A percentile compares a stretch with the other conserved stretches of the same genome.
Evolutionary conservation across 2,329 filamentous ascomycete genomes (phyloP).

Genomic region (Sclerotinia spermophila): DNA sequence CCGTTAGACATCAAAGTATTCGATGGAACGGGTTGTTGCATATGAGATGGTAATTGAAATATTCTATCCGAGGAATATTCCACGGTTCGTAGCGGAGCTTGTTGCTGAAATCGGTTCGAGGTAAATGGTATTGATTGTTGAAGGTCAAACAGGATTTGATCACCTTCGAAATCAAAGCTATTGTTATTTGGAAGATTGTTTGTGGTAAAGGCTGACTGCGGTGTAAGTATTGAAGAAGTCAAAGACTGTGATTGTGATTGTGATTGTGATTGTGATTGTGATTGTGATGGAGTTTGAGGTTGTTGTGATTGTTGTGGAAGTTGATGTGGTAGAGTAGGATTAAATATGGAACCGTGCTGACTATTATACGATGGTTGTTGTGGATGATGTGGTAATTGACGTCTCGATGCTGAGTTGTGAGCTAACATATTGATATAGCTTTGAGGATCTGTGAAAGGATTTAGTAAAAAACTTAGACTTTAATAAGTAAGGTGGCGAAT

Average conservation of each 20-base stretch:
- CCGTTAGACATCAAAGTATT: slow-evolving; percentile 34
- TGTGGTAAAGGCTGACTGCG: slow-evolving; percentile 9
- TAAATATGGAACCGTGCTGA: not conserved
- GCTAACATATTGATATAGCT: slow-evolving; percentile 8
- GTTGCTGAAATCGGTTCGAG: not conserved
- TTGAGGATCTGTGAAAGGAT: slow-evolving; percentile 1
- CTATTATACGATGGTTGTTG: not conserved
- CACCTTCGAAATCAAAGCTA: slow-evolving; percentile 27
- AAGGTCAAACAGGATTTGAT: slow-evolving; percentile 32
- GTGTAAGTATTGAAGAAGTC: not conserved
- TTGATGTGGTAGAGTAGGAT: not conserved
- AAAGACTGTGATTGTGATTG: not conserved
- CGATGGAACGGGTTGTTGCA: slow-evolving; percentile 33
- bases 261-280: not conserved
- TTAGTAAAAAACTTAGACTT: not conserved
- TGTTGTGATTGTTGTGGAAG: not conserved
- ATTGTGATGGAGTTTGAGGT: not conserved
- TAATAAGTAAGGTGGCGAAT: slow-evolving; percentile 6
- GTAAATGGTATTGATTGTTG: slow-evolving; percentile 17
- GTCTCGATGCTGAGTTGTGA: slow-evolving; percentile 4
- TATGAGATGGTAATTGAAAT: slow-evolving; percentile 28
- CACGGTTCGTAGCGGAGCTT: not conserved
- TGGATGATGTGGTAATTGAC: slow-evolving; percentile 10
- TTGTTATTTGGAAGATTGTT: slow-evolving; percentile 25
- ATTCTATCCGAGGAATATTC: slow-evolving; percentile 23